These are phyloP conservation scores for Herpetomonas samuelpessoai DNA, from an alignment of 208 protist genomes.

Conservation along the genomic window DNA sequence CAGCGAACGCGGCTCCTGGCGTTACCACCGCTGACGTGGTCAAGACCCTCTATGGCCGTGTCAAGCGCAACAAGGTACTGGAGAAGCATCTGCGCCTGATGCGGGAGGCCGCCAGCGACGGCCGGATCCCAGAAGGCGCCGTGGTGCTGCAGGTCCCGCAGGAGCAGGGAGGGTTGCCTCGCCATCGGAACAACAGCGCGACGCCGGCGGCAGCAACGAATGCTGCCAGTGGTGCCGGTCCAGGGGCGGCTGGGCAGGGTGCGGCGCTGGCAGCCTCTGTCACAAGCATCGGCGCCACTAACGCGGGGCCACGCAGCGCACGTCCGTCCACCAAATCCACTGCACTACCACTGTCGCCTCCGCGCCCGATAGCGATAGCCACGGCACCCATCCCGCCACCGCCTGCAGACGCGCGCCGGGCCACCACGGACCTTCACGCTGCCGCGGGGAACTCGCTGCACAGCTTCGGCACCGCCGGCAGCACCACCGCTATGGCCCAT, in stretches of 20 bases:
- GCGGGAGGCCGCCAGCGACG: conserved; percentile 50
- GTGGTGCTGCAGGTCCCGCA: conserved; percentile 40
- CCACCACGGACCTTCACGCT: not conserved
- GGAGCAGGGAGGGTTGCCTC: conserved; percentile 59
- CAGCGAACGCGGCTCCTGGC: no score
- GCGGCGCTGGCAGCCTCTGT: not conserved
- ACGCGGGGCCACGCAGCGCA: conserved; percentile 2
- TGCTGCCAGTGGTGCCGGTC: not conserved
- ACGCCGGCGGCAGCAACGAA: not conserved
- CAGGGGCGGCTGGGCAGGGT: not conserved
- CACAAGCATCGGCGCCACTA: not conserved
- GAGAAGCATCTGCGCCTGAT: conserved; percentile 2
- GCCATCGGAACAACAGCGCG: not conserved
- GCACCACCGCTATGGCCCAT: not conserved
- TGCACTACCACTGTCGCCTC: no score
- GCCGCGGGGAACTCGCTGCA: not conserved
- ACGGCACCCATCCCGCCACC: no score
- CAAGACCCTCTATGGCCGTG: not conserved
- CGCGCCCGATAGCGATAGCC: not conserved
- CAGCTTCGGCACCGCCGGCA: not conserved
- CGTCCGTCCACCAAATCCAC: not conserved
- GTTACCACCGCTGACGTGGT: conserved; percentile 9
- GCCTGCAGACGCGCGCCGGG: no score
- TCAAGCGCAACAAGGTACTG: not conserved
- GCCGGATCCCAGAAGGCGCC: conserved; percentile 45